phyloP scores from a whole-genome alignment of 352 stramenopile species.

The Phytophthora niederhauseri region DNA sequence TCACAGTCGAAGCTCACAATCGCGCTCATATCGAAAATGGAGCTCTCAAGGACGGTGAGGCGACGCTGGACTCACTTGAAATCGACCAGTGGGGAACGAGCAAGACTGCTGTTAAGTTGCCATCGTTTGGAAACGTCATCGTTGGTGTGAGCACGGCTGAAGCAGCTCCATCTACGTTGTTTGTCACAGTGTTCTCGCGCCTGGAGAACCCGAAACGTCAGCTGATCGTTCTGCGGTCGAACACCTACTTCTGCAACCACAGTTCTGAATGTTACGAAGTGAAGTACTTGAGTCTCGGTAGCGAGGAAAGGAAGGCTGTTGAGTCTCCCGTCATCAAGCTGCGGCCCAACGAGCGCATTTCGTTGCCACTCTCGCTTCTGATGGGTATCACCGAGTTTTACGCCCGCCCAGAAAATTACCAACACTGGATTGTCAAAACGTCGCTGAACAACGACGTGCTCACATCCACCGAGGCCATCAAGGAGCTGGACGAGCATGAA shows the following conservation, averaged over 20 bases:
- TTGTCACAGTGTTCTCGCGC: constrained; percentile 71
- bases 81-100: constrained; percentile 69
- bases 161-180: constrained; percentile 49
- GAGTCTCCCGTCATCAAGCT: constrained; percentile 69
- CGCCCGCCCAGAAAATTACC: constrained; percentile 61
- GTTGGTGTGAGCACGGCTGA: constrained; percentile 53
- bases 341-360: constrained; percentile 65
- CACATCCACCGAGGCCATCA: constrained; percentile 57
- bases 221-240: constrained; percentile 78
- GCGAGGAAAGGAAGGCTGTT: constrained; percentile 47
- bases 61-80: constrained; percentile 52
- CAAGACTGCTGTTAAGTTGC: constrained; percentile 43
- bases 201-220: constrained; percentile 72
- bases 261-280: constrained; percentile 76
- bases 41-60: constrained; percentile 42
- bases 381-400: constrained; percentile 90
- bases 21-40: constrained; percentile 52
- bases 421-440: constrained; percentile 81
- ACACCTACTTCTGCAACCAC: constrained; percentile 83
- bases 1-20: constrained; percentile 56
- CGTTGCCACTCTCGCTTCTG: constrained; percentile 65
- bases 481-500: constrained; percentile 65
- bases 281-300: constrained; percentile 72
- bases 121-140: constrained; percentile 68
- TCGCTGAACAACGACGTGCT: constrained; percentile 81